Percentiles rank a stretch among this genome's conserved stretches.
Conservation (phyloP, 2,329 filamentous ascomycete species). For the Cladosporium colombiae region DNA sequence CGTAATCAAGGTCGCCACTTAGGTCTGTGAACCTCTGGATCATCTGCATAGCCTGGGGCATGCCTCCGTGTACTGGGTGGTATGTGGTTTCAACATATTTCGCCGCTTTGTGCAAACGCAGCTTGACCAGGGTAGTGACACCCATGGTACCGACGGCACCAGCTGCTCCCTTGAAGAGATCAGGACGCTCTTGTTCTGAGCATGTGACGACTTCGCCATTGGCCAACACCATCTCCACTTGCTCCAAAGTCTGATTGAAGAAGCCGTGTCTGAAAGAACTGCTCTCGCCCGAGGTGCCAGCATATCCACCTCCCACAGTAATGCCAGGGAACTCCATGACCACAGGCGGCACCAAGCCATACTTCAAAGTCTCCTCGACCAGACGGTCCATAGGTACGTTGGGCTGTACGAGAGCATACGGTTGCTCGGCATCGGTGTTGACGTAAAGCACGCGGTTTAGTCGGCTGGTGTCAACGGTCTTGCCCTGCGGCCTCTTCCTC, state of each 20-base stretch:
- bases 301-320: conserved; percentile 67
- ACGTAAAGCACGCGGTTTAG: conserved; percentile 52
- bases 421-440: conserved; percentile 46
- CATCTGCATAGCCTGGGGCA: conserved; percentile 52
- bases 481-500: conserved; percentile 40
- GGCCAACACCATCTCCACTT: conserved; percentile 65
- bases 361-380: conserved; percentile 56
- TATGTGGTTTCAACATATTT: conserved; percentile 54
- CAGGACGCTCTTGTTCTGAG: conserved; percentile 55
- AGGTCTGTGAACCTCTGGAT: conserved; percentile 38
- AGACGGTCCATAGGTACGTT: conserved; percentile 70
- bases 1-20: conserved; percentile 64
- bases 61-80: conserved; percentile 44
- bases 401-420: conserved; percentile 59
- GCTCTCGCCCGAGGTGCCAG: conserved; percentile 67
- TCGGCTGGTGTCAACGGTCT: conserved; percentile 48
- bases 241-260: conserved; percentile 64
- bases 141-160: conserved; percentile 69
- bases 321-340: conserved; percentile 74
- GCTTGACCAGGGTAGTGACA: conserved; percentile 61
- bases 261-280: conserved; percentile 66
- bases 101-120: conserved; percentile 50
- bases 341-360: conserved; percentile 62
- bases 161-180: conserved; percentile 67
- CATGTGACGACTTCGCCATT: conserved; percentile 59